A percentile compares a stretch with the other conserved stretches of the same genome.
Conservation (phyloP, 768 basidiomycete genomes). For the Coprinopsis cinerea region DNA sequence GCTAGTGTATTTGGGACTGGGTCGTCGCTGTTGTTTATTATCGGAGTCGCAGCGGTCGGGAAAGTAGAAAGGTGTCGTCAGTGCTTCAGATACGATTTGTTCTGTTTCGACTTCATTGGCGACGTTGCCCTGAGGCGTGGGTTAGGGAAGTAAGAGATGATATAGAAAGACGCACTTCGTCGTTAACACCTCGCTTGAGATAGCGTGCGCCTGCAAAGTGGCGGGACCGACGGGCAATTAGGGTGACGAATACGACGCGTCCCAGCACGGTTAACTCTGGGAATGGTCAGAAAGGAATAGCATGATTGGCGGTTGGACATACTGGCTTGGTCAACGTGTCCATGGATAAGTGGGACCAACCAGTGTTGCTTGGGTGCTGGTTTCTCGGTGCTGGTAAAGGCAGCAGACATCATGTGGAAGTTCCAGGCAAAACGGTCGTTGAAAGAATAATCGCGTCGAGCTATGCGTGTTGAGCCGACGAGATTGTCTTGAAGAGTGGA, state of each 20-base stretch:
- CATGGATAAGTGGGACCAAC: constrained; percentile 89
- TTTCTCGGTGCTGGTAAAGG: constrained; percentile 44
- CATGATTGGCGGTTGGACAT: constrained; percentile 21
- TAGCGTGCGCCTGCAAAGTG: constrained; percentile 96
- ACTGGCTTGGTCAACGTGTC: constrained; percentile 99
- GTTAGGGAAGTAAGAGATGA: neutral
- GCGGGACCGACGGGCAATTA: constrained; percentile 92
- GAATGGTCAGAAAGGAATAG: neutral
- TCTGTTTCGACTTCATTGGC: constrained; percentile 99
- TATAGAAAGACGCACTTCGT: constrained; percentile 50
- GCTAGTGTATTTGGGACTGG: constrained; percentile 86
- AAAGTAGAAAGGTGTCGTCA: constrained; percentile 86
- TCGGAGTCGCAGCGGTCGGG: constrained; percentile 38
- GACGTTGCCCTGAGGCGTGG: constrained; percentile 72
- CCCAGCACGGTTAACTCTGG: constrained; percentile 87
- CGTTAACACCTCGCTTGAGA: constrained; percentile 90
- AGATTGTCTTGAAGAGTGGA: constrained; percentile 94
- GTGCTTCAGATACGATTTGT: constrained; percentile 88
- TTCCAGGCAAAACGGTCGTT: constrained; percentile 96
- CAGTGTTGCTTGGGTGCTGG: constrained; percentile 59
- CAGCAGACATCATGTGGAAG: constrained; percentile 71
- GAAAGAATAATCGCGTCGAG: constrained; percentile 54
- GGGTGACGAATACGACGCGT: constrained; percentile 83
- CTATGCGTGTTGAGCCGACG: constrained; percentile 44
- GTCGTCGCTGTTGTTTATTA: constrained; percentile 38